Evolutionary conservation across 441 rosid species (phyloP), one percentile per base, ranked within the genome.

Genomic region (Jatropha multifida): DNA sequence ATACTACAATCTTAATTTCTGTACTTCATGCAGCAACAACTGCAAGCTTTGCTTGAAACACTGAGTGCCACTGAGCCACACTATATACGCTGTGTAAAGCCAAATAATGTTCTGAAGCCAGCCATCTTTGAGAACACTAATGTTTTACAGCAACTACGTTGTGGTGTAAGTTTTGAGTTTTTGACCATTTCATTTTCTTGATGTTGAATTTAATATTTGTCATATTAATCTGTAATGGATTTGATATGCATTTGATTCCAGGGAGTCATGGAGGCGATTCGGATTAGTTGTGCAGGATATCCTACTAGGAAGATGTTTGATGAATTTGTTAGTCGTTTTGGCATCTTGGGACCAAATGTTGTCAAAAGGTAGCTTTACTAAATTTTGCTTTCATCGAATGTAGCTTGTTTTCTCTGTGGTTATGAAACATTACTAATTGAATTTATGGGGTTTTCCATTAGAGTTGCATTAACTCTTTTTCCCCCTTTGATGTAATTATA

Each of bases 201-300:
- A 62, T 59, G 64, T 62, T 81, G 65, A 62, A 68, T 74, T 55
- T 54, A 55, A 65, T 55, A 20, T 46, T n/a, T 54, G 48, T 44
- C 58, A 65, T 64, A 44, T 64, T 72, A 72, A 41, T 67, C 27
- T 80, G 60, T 64, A 23, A 61, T 62, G 49, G 68, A 37, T 68
- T 65, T 79, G 15, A 32, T 71, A 54, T 40, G 38, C 71, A 75
- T 72, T 51, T 82, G 59, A 71, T 51, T 79, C 64, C 79, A 96
- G 99, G 99, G 98, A 55, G 99, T 96, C 78, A 87, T 96, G 96
- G 98, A 96, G 83, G 99, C 98, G 73, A 94, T 96, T 79, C 88
- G 99, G 86, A 96, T 96, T 79, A 96, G 98, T 70, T 96, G 99
- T 81, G 98, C 98, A 63, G 98, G 98, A 75, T 96, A 86, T 86